These are phyloP conservation scores for Ogataea corticis DNA, from an alignment of 805 yeast genomes.

Conservation along the genomic window DNA sequence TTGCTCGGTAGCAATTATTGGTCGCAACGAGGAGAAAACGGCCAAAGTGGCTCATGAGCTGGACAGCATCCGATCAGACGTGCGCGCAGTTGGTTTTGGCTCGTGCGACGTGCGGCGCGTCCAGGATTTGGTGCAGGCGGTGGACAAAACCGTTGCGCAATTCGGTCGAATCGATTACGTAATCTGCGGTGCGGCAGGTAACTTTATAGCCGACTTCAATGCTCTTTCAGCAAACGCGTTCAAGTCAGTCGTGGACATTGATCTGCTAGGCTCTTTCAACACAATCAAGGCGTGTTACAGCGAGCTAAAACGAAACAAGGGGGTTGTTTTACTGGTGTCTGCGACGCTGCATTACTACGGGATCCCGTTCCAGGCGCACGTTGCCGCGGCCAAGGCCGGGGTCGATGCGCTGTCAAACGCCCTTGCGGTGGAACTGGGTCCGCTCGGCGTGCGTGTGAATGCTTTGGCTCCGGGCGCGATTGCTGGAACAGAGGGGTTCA, in stretches of 20 bases:
- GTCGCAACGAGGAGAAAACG: constrained; percentile 72
- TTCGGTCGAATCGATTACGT: constrained; percentile 84
- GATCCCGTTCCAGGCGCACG: constrained; percentile 85
- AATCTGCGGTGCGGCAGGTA: constrained; percentile 96
- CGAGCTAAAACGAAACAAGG: constrained; percentile 64
- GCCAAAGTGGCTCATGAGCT: constrained; percentile 68
- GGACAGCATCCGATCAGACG: constrained; percentile 52
- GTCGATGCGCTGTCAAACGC: constrained; percentile 84
- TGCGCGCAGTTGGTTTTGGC: constrained; percentile 70
- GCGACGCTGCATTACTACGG: constrained; percentile 92
- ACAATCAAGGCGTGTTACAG: constrained; percentile 81
- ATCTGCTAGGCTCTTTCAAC: constrained; percentile 84
- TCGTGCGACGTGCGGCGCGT: constrained; percentile 78
- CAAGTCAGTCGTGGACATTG: constrained; percentile 84
- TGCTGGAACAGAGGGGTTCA: constrained; percentile 82
- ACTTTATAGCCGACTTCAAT: constrained; percentile 79
- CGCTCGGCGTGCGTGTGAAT: constrained; percentile 80
- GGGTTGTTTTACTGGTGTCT: constrained; percentile 74
- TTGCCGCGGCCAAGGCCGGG: constrained; percentile 95
- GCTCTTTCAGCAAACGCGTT: constrained; percentile 83
- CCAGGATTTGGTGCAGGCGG: constrained; percentile 61
- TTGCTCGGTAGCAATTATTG: constrained; percentile 83
- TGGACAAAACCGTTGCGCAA: constrained; percentile 57
- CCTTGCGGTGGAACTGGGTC: constrained; percentile 89
- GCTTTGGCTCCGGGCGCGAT: constrained; percentile 93